Conservation (phyloP, 2,329 filamentous ascomycete species). For the Microsporum audouinii region DNA sequence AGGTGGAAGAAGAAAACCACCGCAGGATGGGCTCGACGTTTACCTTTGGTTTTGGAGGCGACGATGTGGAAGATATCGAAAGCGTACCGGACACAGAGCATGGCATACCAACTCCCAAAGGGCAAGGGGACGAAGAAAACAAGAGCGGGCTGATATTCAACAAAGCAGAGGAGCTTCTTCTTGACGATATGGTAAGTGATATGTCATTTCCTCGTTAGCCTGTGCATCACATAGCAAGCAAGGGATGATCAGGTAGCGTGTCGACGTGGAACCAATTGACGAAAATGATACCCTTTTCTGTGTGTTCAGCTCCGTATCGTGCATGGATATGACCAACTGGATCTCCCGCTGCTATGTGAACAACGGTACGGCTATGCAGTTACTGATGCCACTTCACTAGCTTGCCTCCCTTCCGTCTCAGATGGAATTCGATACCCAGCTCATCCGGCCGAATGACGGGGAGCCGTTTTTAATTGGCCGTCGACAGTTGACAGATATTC, state of each 20-base stretch:
- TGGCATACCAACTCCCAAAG: not conserved
- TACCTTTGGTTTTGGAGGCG: conserved; percentile 10
- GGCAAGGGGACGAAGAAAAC: not conserved
- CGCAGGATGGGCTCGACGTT: conserved; percentile 9
- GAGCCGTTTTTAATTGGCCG: conserved; percentile 36
- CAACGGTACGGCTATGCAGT: not conserved
- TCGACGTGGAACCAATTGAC: no score
- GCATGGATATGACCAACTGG: no score
- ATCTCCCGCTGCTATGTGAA: not conserved
- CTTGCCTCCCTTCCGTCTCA: conserved; percentile 46
- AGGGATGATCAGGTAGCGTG: no score
- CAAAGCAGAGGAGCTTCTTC: conserved; percentile 30
- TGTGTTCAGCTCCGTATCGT: no score
- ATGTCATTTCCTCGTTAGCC: not conserved
- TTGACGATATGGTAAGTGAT: conserved; percentile 39
- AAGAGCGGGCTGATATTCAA: not conserved
- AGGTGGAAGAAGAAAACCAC: not conserved
- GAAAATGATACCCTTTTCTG: no score
- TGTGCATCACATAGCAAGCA: no score
- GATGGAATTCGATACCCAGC: conserved; percentile 46
- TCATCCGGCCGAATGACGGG: conserved; percentile 22
- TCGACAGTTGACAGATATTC: conserved; percentile 52
- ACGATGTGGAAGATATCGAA: conserved; percentile 9
- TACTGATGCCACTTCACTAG: conserved; percentile 25
- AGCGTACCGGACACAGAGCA: not conserved